A percentile compares a stretch with the other conserved stretches of the same genome.
Conservation (phyloP, 345 rosid genomes). For the Citrus inodora region DNA sequence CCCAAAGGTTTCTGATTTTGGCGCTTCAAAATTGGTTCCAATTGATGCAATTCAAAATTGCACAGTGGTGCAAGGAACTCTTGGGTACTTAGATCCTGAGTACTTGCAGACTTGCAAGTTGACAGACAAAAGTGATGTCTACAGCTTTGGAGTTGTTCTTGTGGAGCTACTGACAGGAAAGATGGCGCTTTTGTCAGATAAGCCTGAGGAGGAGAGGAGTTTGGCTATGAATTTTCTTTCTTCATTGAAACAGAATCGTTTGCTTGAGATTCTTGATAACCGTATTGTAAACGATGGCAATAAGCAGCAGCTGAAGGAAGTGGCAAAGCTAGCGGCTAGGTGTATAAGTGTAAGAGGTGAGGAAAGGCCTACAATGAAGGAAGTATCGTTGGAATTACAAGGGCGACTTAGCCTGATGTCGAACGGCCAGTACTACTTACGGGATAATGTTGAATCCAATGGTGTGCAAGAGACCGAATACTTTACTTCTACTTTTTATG, state of each 20-base stretch:
- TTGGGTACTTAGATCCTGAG: constrained; percentile 33
- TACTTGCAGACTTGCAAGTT: constrained; percentile 20
- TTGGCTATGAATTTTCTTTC: constrained; percentile 14
- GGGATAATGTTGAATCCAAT: no score
- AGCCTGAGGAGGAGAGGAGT: constrained; percentile 11
- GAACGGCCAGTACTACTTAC: no score
- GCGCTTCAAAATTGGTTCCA: constrained; percentile 24
- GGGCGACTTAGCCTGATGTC: neutral
- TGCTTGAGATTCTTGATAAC: constrained; percentile 12
- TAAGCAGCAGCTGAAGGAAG: constrained; percentile 3
- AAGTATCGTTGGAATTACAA: constrained; percentile 24
- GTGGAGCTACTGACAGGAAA: constrained; percentile 11
- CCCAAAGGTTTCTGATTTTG: neutral
- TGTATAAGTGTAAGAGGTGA: constrained; percentile 25
- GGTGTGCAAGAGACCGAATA: no score
- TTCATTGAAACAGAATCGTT: constrained; percentile 7
- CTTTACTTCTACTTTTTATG: no score
- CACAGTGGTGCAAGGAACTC: constrained; percentile 25
- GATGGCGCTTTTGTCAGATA: constrained; percentile 3
- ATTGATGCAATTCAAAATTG: constrained; percentile 12
- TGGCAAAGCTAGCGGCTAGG: constrained; percentile 9
- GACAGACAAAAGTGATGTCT: constrained; percentile 26
- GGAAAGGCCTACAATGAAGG: constrained; percentile 36
- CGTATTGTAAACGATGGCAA: neutral
- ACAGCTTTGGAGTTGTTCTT: constrained; percentile 22